These are phyloP conservation scores for Boletellus emodensis DNA, from an alignment of 768 basidiomycete genomes.

Conservation along the genomic window DNA sequence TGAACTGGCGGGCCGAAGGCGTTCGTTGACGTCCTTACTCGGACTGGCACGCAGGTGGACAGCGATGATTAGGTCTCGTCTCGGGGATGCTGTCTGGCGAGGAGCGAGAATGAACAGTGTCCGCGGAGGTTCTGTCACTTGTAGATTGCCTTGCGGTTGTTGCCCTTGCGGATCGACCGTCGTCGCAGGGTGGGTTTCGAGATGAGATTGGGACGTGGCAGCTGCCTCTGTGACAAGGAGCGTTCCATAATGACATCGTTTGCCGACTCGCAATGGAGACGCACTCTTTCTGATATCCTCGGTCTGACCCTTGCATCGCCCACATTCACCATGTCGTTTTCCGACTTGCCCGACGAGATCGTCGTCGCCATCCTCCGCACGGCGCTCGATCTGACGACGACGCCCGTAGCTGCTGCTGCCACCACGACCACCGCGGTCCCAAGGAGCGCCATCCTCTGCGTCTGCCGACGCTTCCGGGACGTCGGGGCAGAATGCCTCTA, in stretches of 20 bases:
- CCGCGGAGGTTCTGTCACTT: too few relatives aligned
- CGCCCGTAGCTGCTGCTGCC: too few relatives aligned
- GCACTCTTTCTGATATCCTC: too few relatives aligned
- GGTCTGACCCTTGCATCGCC: too few relatives aligned
- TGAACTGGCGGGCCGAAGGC: background rate
- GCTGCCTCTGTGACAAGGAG: too few relatives aligned
- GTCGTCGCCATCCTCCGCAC: slow-evolving; percentile 13
- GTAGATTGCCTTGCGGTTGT: too few relatives aligned
- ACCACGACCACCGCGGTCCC: slow-evolving; percentile 3
- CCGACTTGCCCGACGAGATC: slow-evolving; percentile 23
- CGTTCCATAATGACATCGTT: too few relatives aligned
- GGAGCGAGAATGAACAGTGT: too few relatives aligned
- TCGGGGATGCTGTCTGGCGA: background rate
- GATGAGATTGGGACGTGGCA: too few relatives aligned
- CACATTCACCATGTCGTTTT: background rate
- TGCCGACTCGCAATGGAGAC: too few relatives aligned
- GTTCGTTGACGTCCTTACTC: background rate
- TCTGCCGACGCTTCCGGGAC: slow-evolving; percentile 17
- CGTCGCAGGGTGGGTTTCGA: too few relatives aligned
- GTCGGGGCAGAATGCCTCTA: slow-evolving; percentile 23
- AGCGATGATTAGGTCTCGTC: slow-evolving; percentile 24
- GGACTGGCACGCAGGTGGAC: slow-evolving; percentile 16
- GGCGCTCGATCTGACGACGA: slow-evolving; percentile 7
- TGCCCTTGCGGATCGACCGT: too few relatives aligned
- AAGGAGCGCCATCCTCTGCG: slow-evolving; percentile 18